Percentiles rank a stretch among this genome's conserved stretches.
phyloP scores from a whole-genome alignment of 2,329 filamentous ascomycete species.

The Nothophaeocryptopus gaeumannii region DNA sequence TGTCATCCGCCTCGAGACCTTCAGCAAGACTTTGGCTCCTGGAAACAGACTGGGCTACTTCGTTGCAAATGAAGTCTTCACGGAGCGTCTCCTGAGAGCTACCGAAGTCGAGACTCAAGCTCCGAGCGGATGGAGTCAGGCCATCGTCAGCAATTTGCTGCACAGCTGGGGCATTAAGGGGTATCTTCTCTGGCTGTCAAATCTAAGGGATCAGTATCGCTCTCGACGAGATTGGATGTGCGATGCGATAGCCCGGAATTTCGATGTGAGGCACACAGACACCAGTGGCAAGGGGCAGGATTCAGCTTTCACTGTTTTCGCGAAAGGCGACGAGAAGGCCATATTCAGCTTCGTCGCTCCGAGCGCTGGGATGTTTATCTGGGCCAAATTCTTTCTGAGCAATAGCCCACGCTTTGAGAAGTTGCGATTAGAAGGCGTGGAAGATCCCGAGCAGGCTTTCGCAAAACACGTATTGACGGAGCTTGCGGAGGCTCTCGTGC shows the following conservation, averaged over 20 bases:
- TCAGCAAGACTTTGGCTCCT: constrained; percentile 6
- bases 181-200: constrained; percentile 5
- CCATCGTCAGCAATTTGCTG: constrained; percentile 4
- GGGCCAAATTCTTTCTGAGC: constrained; percentile 1
- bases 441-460: constrained; percentile 5
- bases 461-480: constrained; percentile 3
- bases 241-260: not conserved
- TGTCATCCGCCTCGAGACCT: constrained; percentile 3
- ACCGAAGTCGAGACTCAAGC: constrained; percentile 6
- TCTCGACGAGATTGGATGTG: constrained; percentile 7
- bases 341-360: constrained; percentile 9
- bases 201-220: constrained; percentile 3
- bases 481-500: constrained; percentile 4
- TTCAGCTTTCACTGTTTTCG: not conserved
- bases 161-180: not conserved
- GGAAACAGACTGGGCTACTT: constrained; percentile 6
- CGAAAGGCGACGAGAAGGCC: not conserved
- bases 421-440: not conserved
- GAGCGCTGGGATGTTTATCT: constrained; percentile 4
- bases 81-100: constrained; percentile 3
- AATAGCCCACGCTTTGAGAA: constrained; percentile 1
- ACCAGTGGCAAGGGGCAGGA: not conserved
- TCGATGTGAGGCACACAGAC: not conserved
- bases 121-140: constrained; percentile 1
- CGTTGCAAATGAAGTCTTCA: constrained; percentile 3